phyloP scores from a whole-genome alignment of 139 green algal genomes.

The Diplosphaera chodatii region DNA sequence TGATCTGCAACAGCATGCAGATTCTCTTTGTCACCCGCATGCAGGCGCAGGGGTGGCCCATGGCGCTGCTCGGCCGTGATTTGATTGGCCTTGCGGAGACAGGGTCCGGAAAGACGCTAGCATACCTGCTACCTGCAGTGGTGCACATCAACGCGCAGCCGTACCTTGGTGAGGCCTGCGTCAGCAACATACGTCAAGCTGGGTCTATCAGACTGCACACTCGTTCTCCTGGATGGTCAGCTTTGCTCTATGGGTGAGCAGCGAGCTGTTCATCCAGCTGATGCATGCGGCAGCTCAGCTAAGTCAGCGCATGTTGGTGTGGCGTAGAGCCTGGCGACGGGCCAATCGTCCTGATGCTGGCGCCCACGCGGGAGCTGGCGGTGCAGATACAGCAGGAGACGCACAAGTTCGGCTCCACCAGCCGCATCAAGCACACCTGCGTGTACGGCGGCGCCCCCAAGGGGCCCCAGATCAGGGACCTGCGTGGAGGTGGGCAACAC shows the following conservation, averaged over 20 bases:
- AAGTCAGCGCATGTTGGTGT: background rate
- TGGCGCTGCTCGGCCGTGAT: slow-evolving; percentile 80
- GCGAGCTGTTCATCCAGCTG: too few relatives aligned
- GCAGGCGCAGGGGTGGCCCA: slow-evolving; percentile 86
- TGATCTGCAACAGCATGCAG: too few relatives aligned
- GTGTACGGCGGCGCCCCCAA: slow-evolving; percentile 87
- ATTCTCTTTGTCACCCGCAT: too few relatives aligned
- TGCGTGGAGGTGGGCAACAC: slow-evolving; percentile 21
- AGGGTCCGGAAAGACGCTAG: slow-evolving; percentile 83
- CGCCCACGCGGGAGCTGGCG: slow-evolving; percentile 89
- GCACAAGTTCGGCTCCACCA: slow-evolving; percentile 81
- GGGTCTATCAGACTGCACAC: too few relatives aligned
- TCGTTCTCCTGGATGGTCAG: too few relatives aligned
- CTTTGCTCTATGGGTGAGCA: too few relatives aligned
- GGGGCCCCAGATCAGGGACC: slow-evolving; percentile 53
- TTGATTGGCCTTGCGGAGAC: slow-evolving; percentile 83
- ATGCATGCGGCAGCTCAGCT: too few relatives aligned
- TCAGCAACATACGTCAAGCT: too few relatives aligned
- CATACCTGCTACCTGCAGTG: slow-evolving; percentile 81
- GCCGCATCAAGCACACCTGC: slow-evolving; percentile 83
- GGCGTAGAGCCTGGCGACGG: slow-evolving; percentile 78
- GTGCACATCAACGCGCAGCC: slow-evolving; percentile 93
- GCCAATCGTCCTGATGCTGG: slow-evolving; percentile 87
- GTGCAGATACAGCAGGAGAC: slow-evolving; percentile 91
- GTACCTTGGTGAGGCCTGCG: background rate